Evolutionary conservation across 805 yeast genomes (phyloP), one percentile per base, ranked within the genome.

Genomic region (Lipomyces lipofer): DNA sequence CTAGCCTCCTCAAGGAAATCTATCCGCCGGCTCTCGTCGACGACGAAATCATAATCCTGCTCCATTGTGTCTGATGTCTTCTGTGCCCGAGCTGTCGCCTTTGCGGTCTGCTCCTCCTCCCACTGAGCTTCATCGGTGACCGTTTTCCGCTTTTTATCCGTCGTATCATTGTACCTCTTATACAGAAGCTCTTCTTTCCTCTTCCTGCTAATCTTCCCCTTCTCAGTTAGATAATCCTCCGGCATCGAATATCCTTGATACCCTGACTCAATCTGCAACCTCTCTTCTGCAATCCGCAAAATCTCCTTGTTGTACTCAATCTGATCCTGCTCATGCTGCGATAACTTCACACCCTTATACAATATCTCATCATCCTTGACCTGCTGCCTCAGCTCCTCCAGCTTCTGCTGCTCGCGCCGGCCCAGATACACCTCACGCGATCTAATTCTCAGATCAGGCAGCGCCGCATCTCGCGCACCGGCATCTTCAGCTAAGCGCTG

Each of bases 21-120:
- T 17, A 84, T 78, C 54, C 75, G 73, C 52, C 85, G 88, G 0
- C 80, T 73, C 42, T 78, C 78, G 66, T 88, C 94, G 69, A 86
- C 86, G 0, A 88, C 92, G 71, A 76, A 88, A 10, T 86, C 95
- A 64, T 85, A 88, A 0, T 76, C 65, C 24, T 39, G 43, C 12
- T 48, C 53, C 19, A 17, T 25, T 15, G 25, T 38, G 4, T 22
- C 48, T 19, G 21, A 15, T 2, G 25, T n/a, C 28, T 40, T 29
- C 13, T 17, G 22, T 15, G 36, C 8, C 38, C 51, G 68, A 67
- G 43, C 72, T 70, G 6, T 77, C 76, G 52, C 71, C 64, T 75
- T 75, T 33, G 71, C 64, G 13, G 75, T 66, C 60, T 82, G 85
- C 35, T 78, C 80, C 1, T 64, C 53, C 61, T 81, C 87, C 87